These are phyloP conservation scores for Physcia stellaris DNA, from an alignment of 495 filamentous ascomycete genomes.

Conservation along the genomic window DNA sequence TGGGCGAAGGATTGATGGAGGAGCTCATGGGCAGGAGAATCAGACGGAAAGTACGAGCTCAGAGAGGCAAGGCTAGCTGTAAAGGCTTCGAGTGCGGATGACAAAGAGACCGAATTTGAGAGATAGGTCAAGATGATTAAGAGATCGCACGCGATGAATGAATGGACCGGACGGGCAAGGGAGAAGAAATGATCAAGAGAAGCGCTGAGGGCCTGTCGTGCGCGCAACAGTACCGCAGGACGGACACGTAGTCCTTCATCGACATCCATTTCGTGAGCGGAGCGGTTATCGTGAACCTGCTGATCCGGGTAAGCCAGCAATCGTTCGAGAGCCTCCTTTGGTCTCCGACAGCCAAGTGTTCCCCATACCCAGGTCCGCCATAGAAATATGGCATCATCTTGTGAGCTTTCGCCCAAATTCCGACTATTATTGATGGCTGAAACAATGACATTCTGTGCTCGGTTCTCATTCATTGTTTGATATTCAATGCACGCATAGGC, in stretches of 20 bases:
- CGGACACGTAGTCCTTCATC: too few relatives aligned
- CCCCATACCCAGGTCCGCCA: conserved; percentile 67
- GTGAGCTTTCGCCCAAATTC: conserved; percentile 24
- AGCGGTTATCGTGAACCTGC: conserved; percentile 18
- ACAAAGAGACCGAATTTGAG: conserved; percentile 21
- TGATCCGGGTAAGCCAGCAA: conserved; percentile 29
- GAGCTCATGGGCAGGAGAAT: conserved; percentile 29
- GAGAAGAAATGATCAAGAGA: conserved; percentile 43
- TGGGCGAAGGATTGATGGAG: conserved; percentile 52
- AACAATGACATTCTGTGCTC: conserved; percentile 50
- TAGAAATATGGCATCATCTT: conserved; percentile 36
- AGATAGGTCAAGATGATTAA: conserved; percentile 54
- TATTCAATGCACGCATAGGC: conserved; percentile 63
- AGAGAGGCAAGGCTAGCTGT: conserved; percentile 30
- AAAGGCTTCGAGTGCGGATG: conserved; percentile 35
- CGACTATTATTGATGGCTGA: conserved; percentile 47
- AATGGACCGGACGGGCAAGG: conserved; percentile 25
- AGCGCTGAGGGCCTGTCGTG: conserved; percentile 41
- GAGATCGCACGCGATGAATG: conserved; percentile 43
- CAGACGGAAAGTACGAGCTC: conserved; percentile 9
- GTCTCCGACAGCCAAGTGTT: conserved; percentile 35
- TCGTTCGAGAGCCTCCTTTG: conserved; percentile 30
- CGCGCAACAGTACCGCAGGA: too few relatives aligned
- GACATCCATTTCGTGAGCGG: conserved; percentile 14
- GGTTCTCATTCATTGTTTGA: conserved; percentile 35